Evolutionary conservation across 2,329 filamentous ascomycete genomes (phyloP), one percentile per base, ranked within the genome.

Genomic region (Fusarium circinatum): DNA sequence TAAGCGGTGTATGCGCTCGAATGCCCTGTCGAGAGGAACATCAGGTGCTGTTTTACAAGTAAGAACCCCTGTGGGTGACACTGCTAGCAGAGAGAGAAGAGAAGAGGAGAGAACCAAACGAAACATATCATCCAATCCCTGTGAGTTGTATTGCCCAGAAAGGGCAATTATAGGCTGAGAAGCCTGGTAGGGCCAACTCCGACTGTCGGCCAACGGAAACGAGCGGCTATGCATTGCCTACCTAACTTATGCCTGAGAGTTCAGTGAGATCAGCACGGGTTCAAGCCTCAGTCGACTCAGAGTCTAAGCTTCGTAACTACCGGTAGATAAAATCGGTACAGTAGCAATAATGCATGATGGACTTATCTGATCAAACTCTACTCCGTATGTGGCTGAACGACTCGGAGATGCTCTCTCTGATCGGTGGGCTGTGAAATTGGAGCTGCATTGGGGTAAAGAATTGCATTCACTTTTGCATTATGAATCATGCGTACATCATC

Each of bases 181-280:
- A n/a, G 32, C 38, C 26, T 52, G 32, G 51, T 10, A 49, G 36
- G 38, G 34, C 42, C 56, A 65, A 36, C 47, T 69, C 72, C 74
- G 62, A 64, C 34, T 70, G 73, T 78, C 73, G 76, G 73, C 71
- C 74, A 69, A 76, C 75, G 74, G 71, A 65, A 57, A 63, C 60
- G 58, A 70, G 59, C 66, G 49, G 56, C 44, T 7, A 65, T 41
- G 14, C 66, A 39, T 55, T 34, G 42, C 30, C 28, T 39, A 28
- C 42, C 39, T 14, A 18, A 54, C 44, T 49, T n/a, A 26, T 54
- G 17, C n/a, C 47, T 56, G 45, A 34, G 28, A 56, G 34, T 42
- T 45, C 14, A n/a, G 26, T 22, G 26, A 57, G 28, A 48, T 41
- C 41, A 65, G 28, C 38, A 64, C 22, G 39, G 32, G 32, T 38